A percentile compares a stretch with the other conserved stretches of the same genome.
Conservation (phyloP, 169 alveolate genomes). For the Plasmodium gaboni region DNA sequence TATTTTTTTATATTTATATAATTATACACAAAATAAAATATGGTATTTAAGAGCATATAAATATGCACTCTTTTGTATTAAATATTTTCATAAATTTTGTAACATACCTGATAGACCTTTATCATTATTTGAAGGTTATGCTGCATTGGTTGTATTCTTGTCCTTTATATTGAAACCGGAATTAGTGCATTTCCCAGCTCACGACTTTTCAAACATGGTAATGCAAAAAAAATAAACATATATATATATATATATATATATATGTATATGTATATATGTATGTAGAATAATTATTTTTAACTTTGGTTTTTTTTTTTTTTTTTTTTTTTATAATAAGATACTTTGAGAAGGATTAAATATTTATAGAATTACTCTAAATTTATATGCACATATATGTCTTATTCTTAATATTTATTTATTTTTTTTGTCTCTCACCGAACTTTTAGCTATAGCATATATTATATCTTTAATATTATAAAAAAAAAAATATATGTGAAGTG, state of each 20-base stretch:
- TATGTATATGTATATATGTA: background rate
- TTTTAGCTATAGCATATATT: too few relatives aligned
- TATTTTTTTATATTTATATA: slow-evolving; percentile 36
- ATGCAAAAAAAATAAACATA: background rate
- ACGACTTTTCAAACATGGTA: slow-evolving; percentile 11
- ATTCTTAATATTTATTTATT: too few relatives aligned
- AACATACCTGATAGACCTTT: slow-evolving; percentile 57
- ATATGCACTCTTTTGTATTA: slow-evolving; percentile 55
- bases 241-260: slow-evolving; percentile 10
- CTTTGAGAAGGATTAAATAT: too few relatives aligned
- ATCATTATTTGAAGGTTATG: slow-evolving; percentile 58
- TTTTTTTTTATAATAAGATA: too few relatives aligned
- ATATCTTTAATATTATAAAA: too few relatives aligned
- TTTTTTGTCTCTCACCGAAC: too few relatives aligned
- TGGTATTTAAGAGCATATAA: slow-evolving; percentile 66
- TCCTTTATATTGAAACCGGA: slow-evolving; percentile 29
- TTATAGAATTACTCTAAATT: too few relatives aligned
- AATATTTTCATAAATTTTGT: slow-evolving; percentile 42
- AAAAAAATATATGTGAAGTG: too few relatives aligned
- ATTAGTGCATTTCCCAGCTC: slow-evolving; percentile 24
- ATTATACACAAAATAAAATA: slow-evolving; percentile 22
- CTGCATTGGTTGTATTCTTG: slow-evolving; percentile 43
- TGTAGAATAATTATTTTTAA: too few relatives aligned
- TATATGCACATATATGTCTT: too few relatives aligned
- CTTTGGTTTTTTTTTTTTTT: too few relatives aligned